Conservation (phyloP, 1,284 basidiomycete genomes). For the Inonotus hispidus region DNA sequence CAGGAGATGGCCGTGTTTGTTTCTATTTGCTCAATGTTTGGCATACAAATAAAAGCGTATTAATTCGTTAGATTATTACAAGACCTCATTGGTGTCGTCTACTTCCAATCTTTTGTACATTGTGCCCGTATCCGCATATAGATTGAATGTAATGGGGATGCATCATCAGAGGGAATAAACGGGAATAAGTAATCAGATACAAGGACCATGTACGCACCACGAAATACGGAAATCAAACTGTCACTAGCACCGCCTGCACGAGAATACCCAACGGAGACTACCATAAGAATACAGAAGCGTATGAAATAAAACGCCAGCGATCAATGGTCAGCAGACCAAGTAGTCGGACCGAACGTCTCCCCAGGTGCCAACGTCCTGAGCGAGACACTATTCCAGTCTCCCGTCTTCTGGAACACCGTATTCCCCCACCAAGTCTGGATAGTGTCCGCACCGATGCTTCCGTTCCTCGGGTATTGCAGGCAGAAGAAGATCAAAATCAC, state of each 20-base stretch:
- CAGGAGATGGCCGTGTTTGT: too few relatives aligned
- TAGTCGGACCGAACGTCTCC: conserved; percentile 15
- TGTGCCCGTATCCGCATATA: not conserved
- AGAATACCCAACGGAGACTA: not conserved
- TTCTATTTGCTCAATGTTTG: too few relatives aligned
- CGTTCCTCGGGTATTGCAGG: conserved; percentile 59
- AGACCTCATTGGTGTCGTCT: not conserved
- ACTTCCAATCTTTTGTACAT: not conserved
- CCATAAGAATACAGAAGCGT: not conserved
- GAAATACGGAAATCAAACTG: not conserved
- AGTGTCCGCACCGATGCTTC: conserved; percentile 48
- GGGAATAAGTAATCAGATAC: not conserved
- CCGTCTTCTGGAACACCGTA: conserved; percentile 41
- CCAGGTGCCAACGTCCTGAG: conserved; percentile 10
- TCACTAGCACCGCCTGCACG: not conserved
- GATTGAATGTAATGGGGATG: too few relatives aligned
- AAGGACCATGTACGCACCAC: not conserved
- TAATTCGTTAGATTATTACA: not conserved
- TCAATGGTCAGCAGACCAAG: not conserved
- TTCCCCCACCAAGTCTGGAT: conserved; percentile 73
- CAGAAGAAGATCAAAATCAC: conserved; percentile 62
- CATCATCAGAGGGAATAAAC: not conserved
- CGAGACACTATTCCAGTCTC: conserved; percentile 28
- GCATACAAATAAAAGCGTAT: too few relatives aligned
- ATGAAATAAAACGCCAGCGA: not conserved